A percentile compares a stretch with the other conserved stretches of the same genome.
Conservation (phyloP, 805 yeast species). For the Barnettozyma wickerhamii region DNA sequence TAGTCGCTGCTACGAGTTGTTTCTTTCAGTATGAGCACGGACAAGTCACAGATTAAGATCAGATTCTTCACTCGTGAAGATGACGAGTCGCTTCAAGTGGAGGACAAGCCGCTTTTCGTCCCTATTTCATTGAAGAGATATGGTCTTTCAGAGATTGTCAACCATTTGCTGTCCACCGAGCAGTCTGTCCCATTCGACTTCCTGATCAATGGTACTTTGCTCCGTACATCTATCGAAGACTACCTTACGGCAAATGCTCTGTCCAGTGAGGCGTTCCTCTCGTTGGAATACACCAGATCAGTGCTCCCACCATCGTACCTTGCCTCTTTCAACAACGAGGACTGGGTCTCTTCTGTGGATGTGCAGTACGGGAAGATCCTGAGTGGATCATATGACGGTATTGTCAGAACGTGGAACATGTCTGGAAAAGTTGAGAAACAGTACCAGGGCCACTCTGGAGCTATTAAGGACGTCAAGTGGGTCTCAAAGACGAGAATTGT, state of each 20-base stretch:
- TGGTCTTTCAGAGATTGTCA: slow-evolving; percentile 93
- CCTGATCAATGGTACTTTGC: slow-evolving; percentile 75
- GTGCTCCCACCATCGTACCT: slow-evolving; percentile 91
- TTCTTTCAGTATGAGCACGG: slow-evolving; percentile 21
- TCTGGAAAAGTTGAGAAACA: slow-evolving; percentile 79
- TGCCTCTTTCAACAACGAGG: slow-evolving; percentile 86
- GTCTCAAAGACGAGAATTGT: slow-evolving; percentile 70
- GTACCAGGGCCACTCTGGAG: slow-evolving; percentile 82
- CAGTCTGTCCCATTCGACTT: slow-evolving; percentile 88
- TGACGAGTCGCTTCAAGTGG: slow-evolving; percentile 67
- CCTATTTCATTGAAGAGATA: slow-evolving; percentile 83
- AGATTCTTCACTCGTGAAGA: slow-evolving; percentile 83
- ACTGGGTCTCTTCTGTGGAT: slow-evolving; percentile 82
- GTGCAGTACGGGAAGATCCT: slow-evolving; percentile 49
- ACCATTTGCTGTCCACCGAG: slow-evolving; percentile 66
- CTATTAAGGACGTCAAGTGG: slow-evolving; percentile 81
- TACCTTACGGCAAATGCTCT: slow-evolving; percentile 74
- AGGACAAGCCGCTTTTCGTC: slow-evolving; percentile 81
- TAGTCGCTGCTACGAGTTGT: too few relatives aligned
- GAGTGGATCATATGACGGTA: slow-evolving; percentile 92
- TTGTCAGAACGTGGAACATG: slow-evolving; percentile 83
- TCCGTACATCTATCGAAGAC: slow-evolving; percentile 75
- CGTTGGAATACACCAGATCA: slow-evolving; percentile 87
- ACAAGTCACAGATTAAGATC: slow-evolving; percentile 69
- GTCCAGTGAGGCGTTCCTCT: slow-evolving; percentile 74